These are phyloP conservation scores for Osmanthus fragrans DNA, from an alignment of 257 asterid genomes.

Conservation along the genomic window DNA sequence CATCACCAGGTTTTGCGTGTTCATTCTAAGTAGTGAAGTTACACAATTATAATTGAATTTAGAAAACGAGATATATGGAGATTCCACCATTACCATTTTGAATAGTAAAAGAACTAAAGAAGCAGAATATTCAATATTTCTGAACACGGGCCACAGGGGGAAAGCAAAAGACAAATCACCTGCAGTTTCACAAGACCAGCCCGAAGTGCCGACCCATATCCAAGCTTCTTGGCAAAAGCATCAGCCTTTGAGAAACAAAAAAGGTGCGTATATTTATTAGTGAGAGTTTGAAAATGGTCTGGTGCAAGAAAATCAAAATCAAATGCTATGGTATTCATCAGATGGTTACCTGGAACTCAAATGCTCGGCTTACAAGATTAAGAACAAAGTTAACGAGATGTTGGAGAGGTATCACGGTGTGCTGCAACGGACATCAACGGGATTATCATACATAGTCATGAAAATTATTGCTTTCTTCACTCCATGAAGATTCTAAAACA, in stretches of 20 bases:
- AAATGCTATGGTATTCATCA: neutral
- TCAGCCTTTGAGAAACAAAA: constrained; percentile 64
- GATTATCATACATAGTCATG: neutral
- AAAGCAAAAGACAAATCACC: constrained; percentile 43
- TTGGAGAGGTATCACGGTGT: constrained; percentile 92
- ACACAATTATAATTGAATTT: neutral
- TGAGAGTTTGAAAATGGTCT: neutral
- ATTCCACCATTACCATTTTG: neutral
- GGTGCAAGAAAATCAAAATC: constrained; percentile 13
- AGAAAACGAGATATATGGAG: neutral
- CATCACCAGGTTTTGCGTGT: neutral
- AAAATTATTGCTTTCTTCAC: neutral
- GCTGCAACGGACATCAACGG: constrained; percentile 54
- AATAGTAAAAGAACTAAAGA: neutral
- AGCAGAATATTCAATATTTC: neutral
- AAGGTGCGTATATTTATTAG: constrained; percentile 14
- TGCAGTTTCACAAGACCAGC: constrained; percentile 93
- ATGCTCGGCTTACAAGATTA: constrained; percentile 91
- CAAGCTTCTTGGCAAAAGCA: constrained; percentile 93
- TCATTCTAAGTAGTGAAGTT: neutral
- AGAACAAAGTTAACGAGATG: constrained; percentile 84
- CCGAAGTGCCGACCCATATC: constrained; percentile 73
- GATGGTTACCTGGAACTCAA: constrained; percentile 88
- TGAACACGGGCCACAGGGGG: neutral
- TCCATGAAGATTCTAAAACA: neutral